Conservation (phyloP, 352 stramenopile species). For the Phytophthora sp. region DNA sequence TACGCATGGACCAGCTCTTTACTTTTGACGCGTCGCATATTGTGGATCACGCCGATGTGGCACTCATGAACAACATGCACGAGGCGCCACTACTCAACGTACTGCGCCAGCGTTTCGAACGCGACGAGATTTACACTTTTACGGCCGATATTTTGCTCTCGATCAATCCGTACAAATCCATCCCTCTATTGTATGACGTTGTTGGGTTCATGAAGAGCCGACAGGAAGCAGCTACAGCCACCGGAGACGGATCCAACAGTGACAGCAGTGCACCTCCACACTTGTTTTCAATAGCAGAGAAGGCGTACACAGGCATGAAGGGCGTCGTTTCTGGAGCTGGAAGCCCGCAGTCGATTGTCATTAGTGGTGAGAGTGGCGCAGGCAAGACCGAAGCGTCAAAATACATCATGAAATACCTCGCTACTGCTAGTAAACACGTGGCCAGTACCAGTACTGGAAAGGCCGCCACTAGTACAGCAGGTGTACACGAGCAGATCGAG, state of each 20-base stretch:
- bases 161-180: slow-evolving; percentile 89
- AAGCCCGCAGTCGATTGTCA: slow-evolving; percentile 92
- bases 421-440: slow-evolving; percentile 72
- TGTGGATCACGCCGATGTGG: slow-evolving; percentile 85
- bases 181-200: slow-evolving; percentile 84
- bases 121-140: slow-evolving; percentile 88
- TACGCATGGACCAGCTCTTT: slow-evolving; percentile 62
- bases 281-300: slow-evolving; percentile 84
- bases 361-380: slow-evolving; percentile 93
- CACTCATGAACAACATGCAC: slow-evolving; percentile 92
- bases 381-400: slow-evolving; percentile 96
- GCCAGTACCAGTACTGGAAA: slow-evolving; percentile 16
- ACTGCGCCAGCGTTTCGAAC: slow-evolving; percentile 79
- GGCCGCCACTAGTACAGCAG: slow-evolving; percentile 15
- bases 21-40: slow-evolving; percentile 87
- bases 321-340: slow-evolving; percentile 55
- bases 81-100: slow-evolving; percentile 84
- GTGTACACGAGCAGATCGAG: slow-evolving; percentile 82
- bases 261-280: slow-evolving; percentile 60
- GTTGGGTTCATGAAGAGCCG: slow-evolving; percentile 71
- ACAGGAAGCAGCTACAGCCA: slow-evolving; percentile 35
- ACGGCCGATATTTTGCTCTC: slow-evolving; percentile 85
- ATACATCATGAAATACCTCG: slow-evolving; percentile 91
- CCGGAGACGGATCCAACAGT: slow-evolving; percentile 24
- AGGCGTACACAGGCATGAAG: slow-evolving; percentile 78